phyloP scores from a whole-genome alignment of 176 grass and related monocot genomes.

The Chrysopogon serrulatus region DNA sequence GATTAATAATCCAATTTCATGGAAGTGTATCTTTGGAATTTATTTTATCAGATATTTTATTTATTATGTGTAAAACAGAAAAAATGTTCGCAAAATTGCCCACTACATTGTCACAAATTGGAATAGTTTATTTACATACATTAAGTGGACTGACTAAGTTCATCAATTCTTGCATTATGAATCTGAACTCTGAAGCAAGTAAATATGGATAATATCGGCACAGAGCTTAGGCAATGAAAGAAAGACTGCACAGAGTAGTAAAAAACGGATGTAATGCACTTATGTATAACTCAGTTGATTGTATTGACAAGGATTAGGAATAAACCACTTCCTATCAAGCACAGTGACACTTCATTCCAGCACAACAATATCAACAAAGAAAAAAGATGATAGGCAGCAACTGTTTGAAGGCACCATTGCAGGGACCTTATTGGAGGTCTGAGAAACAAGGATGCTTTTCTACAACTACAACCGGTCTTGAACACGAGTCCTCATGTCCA shows the following conservation, averaged over 20 bases:
- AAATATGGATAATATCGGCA: neutral
- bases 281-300: neutral
- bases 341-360: neutral
- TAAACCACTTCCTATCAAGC: neutral
- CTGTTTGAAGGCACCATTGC: neutral
- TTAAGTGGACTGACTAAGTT: neutral
- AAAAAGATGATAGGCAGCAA: constrained; percentile 1
- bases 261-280: neutral
- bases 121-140: neutral
- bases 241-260: neutral
- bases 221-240: neutral
- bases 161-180: neutral
- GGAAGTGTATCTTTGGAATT: neutral
- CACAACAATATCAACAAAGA: neutral
- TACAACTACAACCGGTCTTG: neutral
- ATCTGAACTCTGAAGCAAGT: neutral
- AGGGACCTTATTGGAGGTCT: neutral
- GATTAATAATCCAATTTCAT: neutral
- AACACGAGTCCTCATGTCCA: neutral
- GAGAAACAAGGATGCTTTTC: neutral
- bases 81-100: neutral
- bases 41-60: neutral
- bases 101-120: neutral
- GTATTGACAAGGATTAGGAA: neutral
- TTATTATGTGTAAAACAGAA: neutral